Percentiles rank a stretch among this genome's conserved stretches.
These are phyloP conservation scores for Gaultheria prostrata DNA, from an alignment of 148 eudicot genomes.

Conservation along the genomic window DNA sequence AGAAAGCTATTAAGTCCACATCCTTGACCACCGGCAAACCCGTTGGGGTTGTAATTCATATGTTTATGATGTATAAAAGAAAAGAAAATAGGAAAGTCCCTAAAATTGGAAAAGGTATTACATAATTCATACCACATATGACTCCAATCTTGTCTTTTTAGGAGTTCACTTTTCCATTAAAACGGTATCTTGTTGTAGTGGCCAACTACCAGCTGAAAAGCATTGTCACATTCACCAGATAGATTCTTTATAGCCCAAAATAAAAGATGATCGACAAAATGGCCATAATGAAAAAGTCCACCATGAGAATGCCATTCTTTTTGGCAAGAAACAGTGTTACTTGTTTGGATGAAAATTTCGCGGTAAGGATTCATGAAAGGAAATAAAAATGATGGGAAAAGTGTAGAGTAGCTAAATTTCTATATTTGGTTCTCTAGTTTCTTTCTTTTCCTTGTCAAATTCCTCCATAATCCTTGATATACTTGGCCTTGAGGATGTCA, in stretches of 20 bases:
- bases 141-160: neutral
- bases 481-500: too few species aligned
- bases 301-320: neutral
- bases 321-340: neutral
- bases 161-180: neutral
- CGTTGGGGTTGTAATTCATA: neutral
- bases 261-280: neutral
- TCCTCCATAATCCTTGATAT: too few species aligned
- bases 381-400: neutral
- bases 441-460: too few species aligned
- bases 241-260: neutral
- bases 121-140: neutral
- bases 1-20: neutral
- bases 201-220: neutral
- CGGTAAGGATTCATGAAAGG: neutral
- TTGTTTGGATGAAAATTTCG: neutral
- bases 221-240: neutral
- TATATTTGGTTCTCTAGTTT: neutral
- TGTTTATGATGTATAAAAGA: too few species aligned
- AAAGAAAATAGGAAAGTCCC: too few species aligned
- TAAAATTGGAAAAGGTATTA: neutral
- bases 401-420: neutral
- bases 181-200: neutral
- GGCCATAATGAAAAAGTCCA: neutral
- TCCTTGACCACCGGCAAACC: neutral